Evolutionary conservation across 2,329 filamentous ascomycete species (phyloP).

Genomic region (Aplosporella prunicola): DNA sequence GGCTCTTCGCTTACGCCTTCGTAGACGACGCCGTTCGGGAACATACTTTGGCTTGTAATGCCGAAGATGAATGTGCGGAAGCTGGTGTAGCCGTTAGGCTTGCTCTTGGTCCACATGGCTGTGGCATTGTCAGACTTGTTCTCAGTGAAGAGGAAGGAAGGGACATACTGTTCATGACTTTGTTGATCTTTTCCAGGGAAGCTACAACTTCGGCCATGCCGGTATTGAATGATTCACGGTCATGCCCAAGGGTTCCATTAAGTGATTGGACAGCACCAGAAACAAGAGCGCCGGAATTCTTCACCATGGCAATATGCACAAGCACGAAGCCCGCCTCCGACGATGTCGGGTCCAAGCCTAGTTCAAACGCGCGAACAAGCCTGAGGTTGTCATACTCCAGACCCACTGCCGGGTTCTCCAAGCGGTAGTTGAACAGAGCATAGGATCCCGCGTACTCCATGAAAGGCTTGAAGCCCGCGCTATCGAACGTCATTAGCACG

Average conservation of each 20-base stretch:
- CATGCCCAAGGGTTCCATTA: constrained; percentile 33
- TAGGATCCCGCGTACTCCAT: constrained; percentile 71
- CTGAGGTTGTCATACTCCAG: constrained; percentile 57
- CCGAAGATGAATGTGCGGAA: constrained; percentile 98
- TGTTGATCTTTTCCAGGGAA: constrained; percentile 62
- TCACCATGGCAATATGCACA: constrained; percentile 92
- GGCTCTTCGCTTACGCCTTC: constrained; percentile 70
- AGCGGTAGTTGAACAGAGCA: constrained; percentile 53
- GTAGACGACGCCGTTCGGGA: constrained; percentile 83
- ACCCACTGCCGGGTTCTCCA: constrained; percentile 47
- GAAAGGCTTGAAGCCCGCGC: constrained; percentile 74
- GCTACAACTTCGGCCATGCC: constrained; percentile 41
- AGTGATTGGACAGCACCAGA: constrained; percentile 61
- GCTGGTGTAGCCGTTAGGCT: constrained; percentile 71
- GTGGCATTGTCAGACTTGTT: not conserved
- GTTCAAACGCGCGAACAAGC: constrained; percentile 83
- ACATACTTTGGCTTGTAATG: constrained; percentile 89
- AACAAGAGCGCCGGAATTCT: constrained; percentile 70
- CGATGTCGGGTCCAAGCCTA: constrained; percentile 73
- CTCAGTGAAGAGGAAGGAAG: not conserved
- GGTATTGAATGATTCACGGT: constrained; percentile 53
- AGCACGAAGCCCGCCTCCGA: constrained; percentile 96
- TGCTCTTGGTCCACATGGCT: constrained; percentile 85
- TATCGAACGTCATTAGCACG: constrained; percentile 24
- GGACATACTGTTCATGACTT: constrained; percentile 61